These are phyloP conservation scores for Ustilago xerochloae DNA, from an alignment of 1,284 basidiomycete genomes.

Conservation along the genomic window DNA sequence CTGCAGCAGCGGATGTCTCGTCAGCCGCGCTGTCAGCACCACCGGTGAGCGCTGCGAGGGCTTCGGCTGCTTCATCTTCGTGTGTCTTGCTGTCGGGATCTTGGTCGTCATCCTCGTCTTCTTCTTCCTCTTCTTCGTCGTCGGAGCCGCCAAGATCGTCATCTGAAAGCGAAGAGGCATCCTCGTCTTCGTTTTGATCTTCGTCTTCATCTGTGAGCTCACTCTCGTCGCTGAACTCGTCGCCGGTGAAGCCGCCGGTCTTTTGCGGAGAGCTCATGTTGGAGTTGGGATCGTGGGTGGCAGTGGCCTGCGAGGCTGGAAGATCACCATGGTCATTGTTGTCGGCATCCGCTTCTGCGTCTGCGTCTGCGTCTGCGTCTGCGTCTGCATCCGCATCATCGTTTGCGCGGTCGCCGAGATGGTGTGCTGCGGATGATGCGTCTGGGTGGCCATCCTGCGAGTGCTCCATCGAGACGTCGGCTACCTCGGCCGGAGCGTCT, in stretches of 20 bases:
- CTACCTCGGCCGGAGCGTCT: constrained; percentile 26
- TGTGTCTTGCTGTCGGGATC: constrained; percentile 33
- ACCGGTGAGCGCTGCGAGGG: constrained; percentile 53
- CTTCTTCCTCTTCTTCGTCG: constrained; percentile 46
- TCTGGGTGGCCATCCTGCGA: constrained; percentile 18
- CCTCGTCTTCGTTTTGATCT: constrained; percentile 47
- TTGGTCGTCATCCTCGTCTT: constrained; percentile 33
- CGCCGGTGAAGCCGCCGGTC: constrained; percentile 45
- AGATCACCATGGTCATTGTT: constrained; percentile 11
- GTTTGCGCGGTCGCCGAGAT: constrained; percentile 5
- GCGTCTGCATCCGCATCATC: constrained; percentile 5
- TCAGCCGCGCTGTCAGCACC: constrained; percentile 23
- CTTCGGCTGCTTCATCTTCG: constrained; percentile 58
- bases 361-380: constrained; percentile 1
- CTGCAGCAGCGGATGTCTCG: constrained; percentile 28
- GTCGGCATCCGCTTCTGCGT: neutral
- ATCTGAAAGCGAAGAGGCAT: constrained; percentile 40
- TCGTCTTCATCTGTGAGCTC: constrained; percentile 57
- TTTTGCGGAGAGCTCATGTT: constrained; percentile 52
- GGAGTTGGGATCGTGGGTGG: constrained; percentile 34
- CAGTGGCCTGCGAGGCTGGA: constrained; percentile 30
- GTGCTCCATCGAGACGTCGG: constrained; percentile 29
- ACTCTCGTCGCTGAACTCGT: constrained; percentile 60
- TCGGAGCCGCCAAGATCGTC: constrained; percentile 48
- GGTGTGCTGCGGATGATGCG: constrained; percentile 14